These are phyloP conservation scores for Cutaneotrichosporon sp. DNA, from an alignment of 1,284 basidiomycete genomes.

Conservation along the genomic window DNA sequence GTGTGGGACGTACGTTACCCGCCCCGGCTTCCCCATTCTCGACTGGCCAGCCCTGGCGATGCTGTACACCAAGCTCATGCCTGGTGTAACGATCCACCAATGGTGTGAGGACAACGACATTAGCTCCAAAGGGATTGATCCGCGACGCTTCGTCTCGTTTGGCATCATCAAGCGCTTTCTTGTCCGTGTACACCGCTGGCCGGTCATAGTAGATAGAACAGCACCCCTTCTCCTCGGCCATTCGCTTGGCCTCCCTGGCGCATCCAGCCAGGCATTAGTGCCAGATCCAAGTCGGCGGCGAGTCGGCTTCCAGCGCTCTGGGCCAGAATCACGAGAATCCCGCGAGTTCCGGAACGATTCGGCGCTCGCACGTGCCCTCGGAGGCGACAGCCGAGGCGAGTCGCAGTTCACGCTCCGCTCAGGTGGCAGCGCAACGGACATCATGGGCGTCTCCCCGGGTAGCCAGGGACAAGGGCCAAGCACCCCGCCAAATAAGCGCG, in stretches of 20 bases:
- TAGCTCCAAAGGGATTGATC: constrained; percentile 71
- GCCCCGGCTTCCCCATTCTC: constrained; percentile 53
- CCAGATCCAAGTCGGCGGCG: constrained; percentile 1
- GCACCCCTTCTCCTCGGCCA: constrained; percentile 7
- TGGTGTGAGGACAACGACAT: constrained; percentile 83
- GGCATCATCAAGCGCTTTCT: constrained; percentile 99
- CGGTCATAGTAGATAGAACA: constrained; percentile 52
- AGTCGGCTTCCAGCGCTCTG: constrained; percentile 7
- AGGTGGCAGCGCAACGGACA: not conserved
- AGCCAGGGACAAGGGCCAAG: constrained; percentile 13
- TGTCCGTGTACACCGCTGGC: constrained; percentile 86
- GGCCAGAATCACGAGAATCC: not conserved
- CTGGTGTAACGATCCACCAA: constrained; percentile 75
- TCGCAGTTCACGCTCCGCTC: constrained; percentile 37
- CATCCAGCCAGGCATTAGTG: not conserved
- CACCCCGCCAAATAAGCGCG: constrained; percentile 19
- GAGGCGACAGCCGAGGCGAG: constrained; percentile 14
- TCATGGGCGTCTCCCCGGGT: not conserved
- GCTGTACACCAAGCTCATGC: constrained; percentile 79
- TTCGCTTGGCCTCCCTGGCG: constrained; percentile 1
- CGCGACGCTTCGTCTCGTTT: constrained; percentile 91
- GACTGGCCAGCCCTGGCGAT: constrained; percentile 79
- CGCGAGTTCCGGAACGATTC: constrained; percentile 9
- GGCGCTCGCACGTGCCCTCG: constrained; percentile 5
- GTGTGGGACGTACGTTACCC: constrained; percentile 83